phyloP scores from a whole-genome alignment of 257 asterid species.

The Anisodus tanguticus region DNA sequence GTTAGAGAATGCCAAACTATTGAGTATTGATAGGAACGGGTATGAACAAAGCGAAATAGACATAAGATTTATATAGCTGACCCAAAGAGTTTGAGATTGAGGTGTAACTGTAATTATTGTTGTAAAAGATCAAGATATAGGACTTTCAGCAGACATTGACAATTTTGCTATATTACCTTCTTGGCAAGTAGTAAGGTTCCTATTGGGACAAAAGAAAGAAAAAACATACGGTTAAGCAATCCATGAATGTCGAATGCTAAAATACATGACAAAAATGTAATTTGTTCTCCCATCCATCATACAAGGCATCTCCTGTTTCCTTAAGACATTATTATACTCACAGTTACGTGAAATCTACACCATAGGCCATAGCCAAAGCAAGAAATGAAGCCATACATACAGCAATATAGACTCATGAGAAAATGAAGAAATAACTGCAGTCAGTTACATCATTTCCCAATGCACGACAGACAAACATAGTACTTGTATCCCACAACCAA shows the following conservation, averaged over 20 bases:
- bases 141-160: background rate
- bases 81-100: background rate
- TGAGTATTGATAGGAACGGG: background rate
- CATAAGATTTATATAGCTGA: background rate
- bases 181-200: background rate
- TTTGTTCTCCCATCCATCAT: constrained; percentile 2
- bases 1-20: background rate
- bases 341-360: background rate
- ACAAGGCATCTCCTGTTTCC: constrained; percentile 14
- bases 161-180: background rate
- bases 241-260: background rate
- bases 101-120: background rate
- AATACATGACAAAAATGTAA: background rate
- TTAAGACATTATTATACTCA: background rate
- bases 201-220: background rate
- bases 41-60: background rate
- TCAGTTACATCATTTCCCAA: background rate
- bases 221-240: background rate
- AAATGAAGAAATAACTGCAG: constrained; percentile 20
- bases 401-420: background rate
- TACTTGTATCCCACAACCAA: constrained; percentile 19
- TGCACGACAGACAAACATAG: background rate
- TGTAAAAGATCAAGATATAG: background rate
- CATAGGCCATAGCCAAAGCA: background rate
- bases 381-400: background rate